Percentiles rank a stretch among this genome's conserved stretches.
Conservation (phyloP, 1,284 basidiomycete species). For the Veloporphyrellus conicus region DNA sequence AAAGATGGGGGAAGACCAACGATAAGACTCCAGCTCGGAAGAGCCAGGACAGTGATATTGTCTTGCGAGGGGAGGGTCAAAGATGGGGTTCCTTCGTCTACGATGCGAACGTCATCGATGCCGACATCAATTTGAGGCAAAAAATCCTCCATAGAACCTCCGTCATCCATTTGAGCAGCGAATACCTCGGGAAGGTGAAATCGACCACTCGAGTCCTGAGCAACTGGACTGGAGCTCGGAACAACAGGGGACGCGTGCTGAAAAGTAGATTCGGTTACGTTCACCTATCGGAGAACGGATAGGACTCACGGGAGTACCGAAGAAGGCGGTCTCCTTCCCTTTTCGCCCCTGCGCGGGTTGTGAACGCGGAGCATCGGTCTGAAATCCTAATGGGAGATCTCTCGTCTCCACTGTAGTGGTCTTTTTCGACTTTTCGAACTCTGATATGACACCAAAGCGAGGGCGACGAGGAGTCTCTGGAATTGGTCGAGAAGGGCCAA, state of each 20-base stretch:
- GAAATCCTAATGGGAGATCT: constrained; percentile 20
- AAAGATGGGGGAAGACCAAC: constrained; percentile 35
- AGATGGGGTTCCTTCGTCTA: constrained; percentile 16
- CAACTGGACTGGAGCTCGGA: constrained; percentile 4
- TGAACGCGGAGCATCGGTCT: constrained; percentile 18
- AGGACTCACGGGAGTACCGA: constrained; percentile 13
- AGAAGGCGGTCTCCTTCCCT: constrained; percentile 17
- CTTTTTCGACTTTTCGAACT: constrained; percentile 21
- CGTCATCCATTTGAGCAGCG: constrained; percentile 13
- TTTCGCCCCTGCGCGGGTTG: constrained; percentile 18
- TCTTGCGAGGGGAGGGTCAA: constrained; percentile 22
- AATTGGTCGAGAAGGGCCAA: constrained; percentile 28
- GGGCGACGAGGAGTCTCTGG: constrained; percentile 40
- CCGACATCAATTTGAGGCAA: constrained; percentile 11
- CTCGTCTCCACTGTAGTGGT: constrained; percentile 11
- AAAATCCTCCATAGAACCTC: constrained; percentile 13
- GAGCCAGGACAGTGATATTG: constrained; percentile 34
- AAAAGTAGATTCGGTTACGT: not conserved
- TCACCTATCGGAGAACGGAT: not conserved
- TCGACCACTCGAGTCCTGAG: constrained; percentile 6
- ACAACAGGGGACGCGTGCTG: constrained; percentile 9
- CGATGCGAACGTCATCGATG: constrained; percentile 22
- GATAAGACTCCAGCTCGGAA: constrained; percentile 52
- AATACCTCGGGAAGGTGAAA: constrained; percentile 11
- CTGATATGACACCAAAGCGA: constrained; percentile 29